Percentiles rank a stretch among this genome's conserved stretches.
These are phyloP conservation scores for Neurospora sp. DNA, from an alignment of 495 filamentous ascomycete species.

Conservation along the genomic window DNA sequence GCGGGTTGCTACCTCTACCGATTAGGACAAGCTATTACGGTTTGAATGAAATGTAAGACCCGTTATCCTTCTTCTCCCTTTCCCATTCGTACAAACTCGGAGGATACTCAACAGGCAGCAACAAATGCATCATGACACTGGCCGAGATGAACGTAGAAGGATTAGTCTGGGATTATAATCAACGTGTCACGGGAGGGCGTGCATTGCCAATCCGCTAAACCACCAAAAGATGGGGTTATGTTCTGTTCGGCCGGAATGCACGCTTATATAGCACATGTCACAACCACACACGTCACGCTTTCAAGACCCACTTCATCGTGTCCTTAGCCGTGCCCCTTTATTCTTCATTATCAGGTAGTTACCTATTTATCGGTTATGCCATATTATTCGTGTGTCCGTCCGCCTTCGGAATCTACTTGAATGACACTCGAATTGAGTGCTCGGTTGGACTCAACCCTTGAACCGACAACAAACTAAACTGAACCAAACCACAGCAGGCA, in stretches of 20 bases:
- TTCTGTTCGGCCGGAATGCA: too few species aligned
- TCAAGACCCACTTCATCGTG: too few species aligned
- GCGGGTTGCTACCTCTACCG: background rate
- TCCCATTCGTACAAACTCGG: background rate
- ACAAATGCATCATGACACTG: too few species aligned
- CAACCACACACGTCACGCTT: too few species aligned
- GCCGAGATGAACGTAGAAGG: too few species aligned
- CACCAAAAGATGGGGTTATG: too few species aligned
- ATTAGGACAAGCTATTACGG: background rate
- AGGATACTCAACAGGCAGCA: background rate
- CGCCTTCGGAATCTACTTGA: background rate
- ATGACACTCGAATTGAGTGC: background rate
- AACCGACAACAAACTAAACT: background rate
- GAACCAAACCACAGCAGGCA: background rate
- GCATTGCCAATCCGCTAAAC: too few species aligned
- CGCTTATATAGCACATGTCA: too few species aligned
- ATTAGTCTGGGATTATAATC: too few species aligned
- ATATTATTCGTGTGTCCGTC: background rate
- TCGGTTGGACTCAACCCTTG: background rate
- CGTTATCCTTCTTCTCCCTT: background rate
- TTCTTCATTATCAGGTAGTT: background rate
- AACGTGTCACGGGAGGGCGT: too few species aligned
- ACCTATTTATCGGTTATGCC: too few species aligned
- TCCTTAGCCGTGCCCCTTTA: too few species aligned
- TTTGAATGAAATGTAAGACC: background rate